Evolutionary conservation across 257 asterid genomes (phyloP), one percentile per base, ranked within the genome.

Genomic region (Eustoma russellianum): DNA sequence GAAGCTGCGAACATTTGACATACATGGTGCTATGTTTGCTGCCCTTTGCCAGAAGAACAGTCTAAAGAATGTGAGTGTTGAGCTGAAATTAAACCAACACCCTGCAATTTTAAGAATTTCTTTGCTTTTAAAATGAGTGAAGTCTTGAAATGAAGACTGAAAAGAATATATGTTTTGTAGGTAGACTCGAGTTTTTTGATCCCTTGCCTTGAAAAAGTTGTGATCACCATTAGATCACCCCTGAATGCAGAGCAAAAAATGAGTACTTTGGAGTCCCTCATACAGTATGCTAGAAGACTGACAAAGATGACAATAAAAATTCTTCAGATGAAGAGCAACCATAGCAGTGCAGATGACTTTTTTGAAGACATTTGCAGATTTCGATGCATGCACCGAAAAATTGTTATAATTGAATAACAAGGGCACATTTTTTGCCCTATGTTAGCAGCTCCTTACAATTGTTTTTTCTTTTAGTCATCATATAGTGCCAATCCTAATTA

Each of bases 21-120:
- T 88, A 50, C 97, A 92, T 40, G 99, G 99, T 43, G 99, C 99
- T 53, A 83, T 92, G 94, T 88, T 92, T 68, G 95, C 99, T 54
- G 97, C 97, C 34, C 79, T 93, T 58, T 83, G 96, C 74, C 99
- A 93, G 66, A 83, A 83, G 79, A 83, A 83, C 79, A 93, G 99
- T 78, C 77, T 88, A 49, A 93, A 75, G 77, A 80, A 85, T 63
- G 99, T 88, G 70, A 81, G 96, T 73, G 30, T 34, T 17, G 13
- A 10, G 56, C 43, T 35, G 10, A 11, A 38, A 38, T 1, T 5
- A 38, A 50, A 17, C 35, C 18, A 11, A 9, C 33, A 8, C 15
- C 11, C 35, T 35, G n/a, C 44, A 38, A 38, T n/a, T 38, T 38
- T 3, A 38, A 38, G 43, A 17, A 28, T 35, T 38, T 34, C 18